These are phyloP conservation scores for Paulownia fortunei DNA, from an alignment of 257 asterid genomes.

Conservation along the genomic window DNA sequence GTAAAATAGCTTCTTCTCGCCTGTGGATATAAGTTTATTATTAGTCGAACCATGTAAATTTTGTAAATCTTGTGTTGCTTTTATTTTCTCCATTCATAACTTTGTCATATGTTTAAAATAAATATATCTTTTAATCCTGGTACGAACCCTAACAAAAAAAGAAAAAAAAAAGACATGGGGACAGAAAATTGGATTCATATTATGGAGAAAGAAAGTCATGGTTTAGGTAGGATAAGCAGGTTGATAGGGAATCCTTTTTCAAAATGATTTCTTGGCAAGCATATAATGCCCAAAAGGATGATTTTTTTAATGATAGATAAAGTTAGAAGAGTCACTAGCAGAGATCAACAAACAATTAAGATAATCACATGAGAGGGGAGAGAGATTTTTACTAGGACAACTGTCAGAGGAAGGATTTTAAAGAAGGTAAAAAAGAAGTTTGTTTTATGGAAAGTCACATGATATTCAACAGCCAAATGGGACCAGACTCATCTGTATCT, in stretches of 20 bases:
- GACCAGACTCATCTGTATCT: constrained; percentile 62
- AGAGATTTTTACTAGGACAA: constrained; percentile 41
- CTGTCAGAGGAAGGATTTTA: constrained; percentile 50
- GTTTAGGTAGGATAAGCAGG: constrained; percentile 59
- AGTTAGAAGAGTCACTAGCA: constrained; percentile 42
- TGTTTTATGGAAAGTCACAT: constrained; percentile 56
- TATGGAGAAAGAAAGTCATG: constrained; percentile 47
- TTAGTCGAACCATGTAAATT: too few relatives aligned
- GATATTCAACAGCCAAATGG: constrained; percentile 65
- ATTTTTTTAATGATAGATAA: constrained; percentile 20
- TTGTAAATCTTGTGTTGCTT: too few relatives aligned
- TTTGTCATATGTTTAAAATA: too few relatives aligned
- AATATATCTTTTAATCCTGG: constrained; percentile 13
- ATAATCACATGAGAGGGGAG: constrained; percentile 45
- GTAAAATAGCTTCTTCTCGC: too few relatives aligned
- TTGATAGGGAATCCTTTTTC: constrained; percentile 40
- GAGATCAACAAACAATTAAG: constrained; percentile 58
- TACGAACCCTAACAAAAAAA: constrained; percentile 1
- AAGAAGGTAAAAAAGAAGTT: background rate
- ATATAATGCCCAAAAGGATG: constrained; percentile 49
- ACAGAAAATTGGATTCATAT: constrained; percentile 35
- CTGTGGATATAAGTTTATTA: too few relatives aligned
- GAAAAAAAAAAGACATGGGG: constrained; percentile 28
- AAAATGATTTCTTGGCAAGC: constrained; percentile 41
- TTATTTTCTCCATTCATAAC: too few relatives aligned